Evolutionary conservation across 2,329 filamentous ascomycete species (phyloP), one percentile per base, ranked within the genome.

Genomic region (Dothistroma pini): DNA sequence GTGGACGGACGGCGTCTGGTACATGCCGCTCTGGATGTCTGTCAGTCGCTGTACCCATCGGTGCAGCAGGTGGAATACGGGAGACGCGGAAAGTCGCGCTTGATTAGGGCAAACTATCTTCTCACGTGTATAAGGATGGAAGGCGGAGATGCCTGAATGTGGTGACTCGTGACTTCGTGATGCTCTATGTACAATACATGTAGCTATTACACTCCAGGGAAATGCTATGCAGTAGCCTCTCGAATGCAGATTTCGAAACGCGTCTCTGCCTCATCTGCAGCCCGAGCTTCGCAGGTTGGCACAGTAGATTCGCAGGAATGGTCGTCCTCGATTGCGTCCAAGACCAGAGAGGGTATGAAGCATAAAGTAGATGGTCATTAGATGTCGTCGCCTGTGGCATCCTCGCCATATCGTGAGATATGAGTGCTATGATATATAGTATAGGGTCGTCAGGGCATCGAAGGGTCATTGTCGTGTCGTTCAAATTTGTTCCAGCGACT

Each of bases 401-500:
- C 51, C 31, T 32, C 51, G 51, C 51, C 51, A 29, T 25, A 21
- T 49, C 54, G 41, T 57, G 41, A 16, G 16, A 21, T 49, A 48
- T 44, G 9, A 53, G 29, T 53, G 29, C 51, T 53, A 21, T 51
- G 29, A 25, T 56, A 21, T 57, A 14, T 49, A 21, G 25, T 49
- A 16, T 25, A 16, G 29, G 14, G 34, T 57, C 54, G 41, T 58
- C 3, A 52, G 31, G 51, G 51, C 34, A 32, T 61, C n/a, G 55
- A 41, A n/a, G 16, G 7, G 31, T 52, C 64, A 35, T 16, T n/a
- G 51, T 53, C 14, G n/a, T 53, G 19, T 19, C 35, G 5, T 21
- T 59, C 57, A 59, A 38, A 52, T 47, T 47, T 48, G 41, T 47
- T 75, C 71, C 55, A 75, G 61, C 29, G 60, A 63, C 59, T 63